Evolutionary conservation across 2,329 filamentous ascomycete species (phyloP), one percentile per base, ranked within the genome.

Genomic region (Aotearoamyces nothofagi): DNA sequence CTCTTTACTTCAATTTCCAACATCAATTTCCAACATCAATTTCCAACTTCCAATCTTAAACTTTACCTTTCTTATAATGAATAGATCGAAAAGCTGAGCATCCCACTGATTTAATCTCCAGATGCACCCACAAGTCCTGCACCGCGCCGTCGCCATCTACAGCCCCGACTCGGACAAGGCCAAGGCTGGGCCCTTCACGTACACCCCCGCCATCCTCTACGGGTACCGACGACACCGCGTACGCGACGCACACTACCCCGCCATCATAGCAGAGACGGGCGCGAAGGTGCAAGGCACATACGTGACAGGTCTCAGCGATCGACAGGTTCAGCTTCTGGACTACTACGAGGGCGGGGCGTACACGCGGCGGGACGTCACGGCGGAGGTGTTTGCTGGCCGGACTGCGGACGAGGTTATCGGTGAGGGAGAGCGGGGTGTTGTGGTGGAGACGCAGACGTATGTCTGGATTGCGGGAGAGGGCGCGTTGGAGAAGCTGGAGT

Each of bases 71-170:
- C n/a, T n/a, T n/a, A n/a, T n/a, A n/a, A n/a, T n/a, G n/a, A n/a
- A n/a, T n/a, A n/a, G n/a, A n/a, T n/a, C n/a, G n/a, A n/a, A n/a
- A n/a, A n/a, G n/a, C n/a, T 12, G n/a, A 13, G n/a, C 10, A 10
- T 20, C 26, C 31, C 31, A 34, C 16, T 33, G 14, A 5, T 11
- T 5, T 3, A 4, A 13, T 7, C 5, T 7, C 17, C 26, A 64
- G 47, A 94, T 94, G 84, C 79, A 77, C n/a, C 72, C 78, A 0
- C 70, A 78, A 45, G 75, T 96, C 44, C 82, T 96, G 42, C 78
- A 79, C 56, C 78, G 78, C 17, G 84, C 93, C 24, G 81, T 81
- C 52, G 81, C 45, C 47, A n/a, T 60, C 63, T 37, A 9, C 53
- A 32, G 24, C 9, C 32, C 39, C 13, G 35, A 35, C 17, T 13